phyloP scores from a whole-genome alignment of 2,329 filamentous ascomycete genomes.

The Chaetomium strumarium region DNA sequence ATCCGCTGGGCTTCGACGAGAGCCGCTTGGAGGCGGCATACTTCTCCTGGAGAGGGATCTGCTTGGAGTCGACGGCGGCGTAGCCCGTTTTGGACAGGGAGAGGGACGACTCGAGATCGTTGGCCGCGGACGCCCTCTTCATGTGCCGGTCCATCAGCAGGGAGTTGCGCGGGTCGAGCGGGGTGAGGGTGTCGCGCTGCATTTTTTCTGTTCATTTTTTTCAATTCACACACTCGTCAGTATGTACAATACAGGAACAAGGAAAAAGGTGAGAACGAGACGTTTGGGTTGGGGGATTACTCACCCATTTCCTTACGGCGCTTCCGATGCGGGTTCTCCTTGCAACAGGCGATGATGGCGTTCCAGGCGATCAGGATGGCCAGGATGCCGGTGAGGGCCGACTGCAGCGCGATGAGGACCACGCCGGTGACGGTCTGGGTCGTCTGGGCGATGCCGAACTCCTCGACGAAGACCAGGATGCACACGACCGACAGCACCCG shows the following conservation, averaged over 20 bases:
- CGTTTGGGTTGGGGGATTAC: slow-evolving; percentile 24
- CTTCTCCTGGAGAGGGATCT: background rate
- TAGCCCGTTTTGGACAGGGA: slow-evolving; percentile 36
- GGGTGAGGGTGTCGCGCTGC: slow-evolving; percentile 75
- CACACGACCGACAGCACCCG: slow-evolving; percentile 83
- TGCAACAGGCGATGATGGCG: slow-evolving; percentile 73
- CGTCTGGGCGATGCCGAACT: slow-evolving; percentile 82
- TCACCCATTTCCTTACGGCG: slow-evolving; percentile 85
- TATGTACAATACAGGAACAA: too few species aligned
- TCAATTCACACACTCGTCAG: background rate
- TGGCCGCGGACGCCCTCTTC: slow-evolving; percentile 21
- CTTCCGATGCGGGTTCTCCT: slow-evolving; percentile 84
- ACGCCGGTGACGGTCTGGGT: slow-evolving; percentile 92
- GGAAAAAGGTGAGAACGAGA: slow-evolving; percentile 31
- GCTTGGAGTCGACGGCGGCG: slow-evolving; percentile 24
- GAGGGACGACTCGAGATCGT: slow-evolving; percentile 36
- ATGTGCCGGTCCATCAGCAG: slow-evolving; percentile 61
- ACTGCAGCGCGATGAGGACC: slow-evolving; percentile 89
- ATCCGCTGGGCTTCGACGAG: background rate
- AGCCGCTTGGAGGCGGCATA: background rate
- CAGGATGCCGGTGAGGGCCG: slow-evolving; percentile 71
- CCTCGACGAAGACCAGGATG: slow-evolving; percentile 88
- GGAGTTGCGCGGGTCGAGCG: slow-evolving; percentile 80
- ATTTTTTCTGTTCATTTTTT: slow-evolving; percentile 61
- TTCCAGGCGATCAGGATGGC: slow-evolving; percentile 88